These are phyloP conservation scores for Rhodotorula sp. DNA, from an alignment of 1,284 basidiomycete species.

Conservation along the genomic window DNA sequence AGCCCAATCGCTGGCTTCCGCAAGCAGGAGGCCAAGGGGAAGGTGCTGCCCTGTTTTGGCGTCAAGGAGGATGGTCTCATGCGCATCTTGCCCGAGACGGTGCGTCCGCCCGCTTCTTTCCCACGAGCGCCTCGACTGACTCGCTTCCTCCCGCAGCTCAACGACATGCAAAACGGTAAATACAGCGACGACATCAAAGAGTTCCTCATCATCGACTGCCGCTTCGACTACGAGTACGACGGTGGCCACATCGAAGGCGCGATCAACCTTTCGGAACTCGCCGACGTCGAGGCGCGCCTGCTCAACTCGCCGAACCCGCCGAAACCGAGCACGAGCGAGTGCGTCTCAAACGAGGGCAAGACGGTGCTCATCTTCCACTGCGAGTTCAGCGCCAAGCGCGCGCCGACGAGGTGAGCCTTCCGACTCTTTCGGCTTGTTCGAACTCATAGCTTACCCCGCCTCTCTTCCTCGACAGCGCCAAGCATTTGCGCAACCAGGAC, in stretches of 20 bases:
- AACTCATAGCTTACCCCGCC: conserved; percentile 4
- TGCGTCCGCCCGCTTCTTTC: conserved; percentile 51
- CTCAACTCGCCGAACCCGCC: conserved; percentile 62
- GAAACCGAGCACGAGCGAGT: conserved; percentile 75
- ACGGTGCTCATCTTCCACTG: conserved; percentile 94
- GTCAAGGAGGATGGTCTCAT: conserved; percentile 94
- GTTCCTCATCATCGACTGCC: conserved; percentile 88
- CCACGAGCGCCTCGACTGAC: background rate
- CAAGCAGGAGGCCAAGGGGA: conserved; percentile 87
- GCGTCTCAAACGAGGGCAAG: conserved; percentile 58
- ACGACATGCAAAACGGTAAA: conserved; percentile 69
- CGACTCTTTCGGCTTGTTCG: conserved; percentile 34
- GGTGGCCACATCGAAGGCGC: conserved; percentile 93
- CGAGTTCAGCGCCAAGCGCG: conserved; percentile 93
- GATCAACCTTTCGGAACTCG: conserved; percentile 83
- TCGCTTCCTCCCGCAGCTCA: conserved; percentile 57
- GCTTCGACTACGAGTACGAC: conserved; percentile 93
- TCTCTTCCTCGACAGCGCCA: conserved; percentile 61
- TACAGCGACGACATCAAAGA: conserved; percentile 63
- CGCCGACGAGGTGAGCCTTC: conserved; percentile 81
- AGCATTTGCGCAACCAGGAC: conserved; percentile 86
- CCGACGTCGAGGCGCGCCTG: conserved; percentile 75
- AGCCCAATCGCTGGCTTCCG: conserved; percentile 69
- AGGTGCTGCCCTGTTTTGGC: conserved; percentile 88
- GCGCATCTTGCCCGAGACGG: conserved; percentile 78